Evolutionary conservation across 306 rosid species (phyloP), one percentile per base, ranked within the genome.

Genomic region (Alnus rubra): DNA sequence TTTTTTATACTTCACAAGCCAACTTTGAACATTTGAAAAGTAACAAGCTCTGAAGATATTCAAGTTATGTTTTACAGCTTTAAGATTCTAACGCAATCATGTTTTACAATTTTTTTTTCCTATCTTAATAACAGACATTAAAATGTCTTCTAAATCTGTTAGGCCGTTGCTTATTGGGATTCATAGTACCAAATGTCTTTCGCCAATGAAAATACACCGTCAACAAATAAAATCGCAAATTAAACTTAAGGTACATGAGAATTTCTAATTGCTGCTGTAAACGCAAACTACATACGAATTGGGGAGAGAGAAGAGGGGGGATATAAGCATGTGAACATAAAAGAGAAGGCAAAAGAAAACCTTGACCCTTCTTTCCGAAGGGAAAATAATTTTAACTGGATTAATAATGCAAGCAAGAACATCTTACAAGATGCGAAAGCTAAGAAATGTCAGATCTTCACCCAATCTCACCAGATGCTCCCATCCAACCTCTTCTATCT

Each of bases 401-500:
- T 33, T 11, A 31, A 8, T 42, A 47, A 65, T 15, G 42, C 42
- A 42, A 70, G 59, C 45, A 56, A 71, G 4, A 72, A 58, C 42
- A 54, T 72, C 81, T 78, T 81, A 82, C 88, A 82, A 53, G 53
- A 78, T 49, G 11, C 73, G 79, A 75, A 85, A 58, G 78, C 83
- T 78, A 47, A 78, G 83, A 75, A 71, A 81, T 3, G 69, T 81
- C 44, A 85, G 79, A 55, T 85, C 88, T 69, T 58, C 83, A 65
- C 78, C 47, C 10, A 78, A 64, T 59, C 76, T 70, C 81, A 72
- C 76, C 15, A 85, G 76, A 65, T 85, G 55, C 78, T 75, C 78
- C 86, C 88, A 82, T 79, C 88, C 88, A 81, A 82, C 79, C 75
- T 85, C 83, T 81, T 82, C 88, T 78, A 81, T 82, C 83, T 85